These are phyloP conservation scores for Gentiana dahurica DNA, from an alignment of 257 asterid species.

Conservation along the genomic window DNA sequence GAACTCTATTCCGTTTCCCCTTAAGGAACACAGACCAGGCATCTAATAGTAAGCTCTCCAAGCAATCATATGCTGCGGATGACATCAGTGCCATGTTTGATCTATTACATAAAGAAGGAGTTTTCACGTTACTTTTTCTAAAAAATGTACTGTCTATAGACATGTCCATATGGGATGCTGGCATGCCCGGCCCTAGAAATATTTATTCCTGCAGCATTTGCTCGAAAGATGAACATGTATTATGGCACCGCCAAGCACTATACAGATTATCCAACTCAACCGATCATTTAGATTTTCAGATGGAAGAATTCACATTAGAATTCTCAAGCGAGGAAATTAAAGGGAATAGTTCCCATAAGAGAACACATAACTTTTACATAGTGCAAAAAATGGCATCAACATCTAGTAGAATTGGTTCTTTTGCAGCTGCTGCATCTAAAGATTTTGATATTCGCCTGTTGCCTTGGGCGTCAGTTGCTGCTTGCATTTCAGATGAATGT, in stretches of 20 bases:
- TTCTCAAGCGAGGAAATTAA: conserved; percentile 63
- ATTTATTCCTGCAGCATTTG: conserved; percentile 58
- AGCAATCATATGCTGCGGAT: conserved; percentile 78
- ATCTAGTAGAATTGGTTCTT: conserved; percentile 78
- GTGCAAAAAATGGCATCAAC: conserved; percentile 83
- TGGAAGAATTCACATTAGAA: conserved; percentile 69
- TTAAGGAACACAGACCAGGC: conserved; percentile 86
- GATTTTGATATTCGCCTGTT: conserved; percentile 83
- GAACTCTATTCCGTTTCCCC: conserved; percentile 98
- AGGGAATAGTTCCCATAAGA: conserved; percentile 41
- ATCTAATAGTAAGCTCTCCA: conserved; percentile 81
- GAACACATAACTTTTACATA: conserved; percentile 52
- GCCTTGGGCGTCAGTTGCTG: conserved; percentile 98
- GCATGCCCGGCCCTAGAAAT: conserved; percentile 59
- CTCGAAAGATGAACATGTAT: conserved; percentile 35
- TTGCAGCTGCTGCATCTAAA: conserved; percentile 72
- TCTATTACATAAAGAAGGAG: conserved; percentile 85
- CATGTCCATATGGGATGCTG: conserved; percentile 85
- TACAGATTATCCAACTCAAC: conserved; percentile 45
- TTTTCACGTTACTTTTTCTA: conserved; percentile 72
- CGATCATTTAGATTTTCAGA: conserved; percentile 26
- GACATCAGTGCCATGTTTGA: conserved; percentile 74
- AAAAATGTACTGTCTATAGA: conserved; percentile 64
- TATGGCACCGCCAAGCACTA: conserved; percentile 79
- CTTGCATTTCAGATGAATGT: conserved; percentile 67